Conservation (phyloP, 2,329 filamentous ascomycete genomes). For the Exutisphaerella laricina region DNA sequence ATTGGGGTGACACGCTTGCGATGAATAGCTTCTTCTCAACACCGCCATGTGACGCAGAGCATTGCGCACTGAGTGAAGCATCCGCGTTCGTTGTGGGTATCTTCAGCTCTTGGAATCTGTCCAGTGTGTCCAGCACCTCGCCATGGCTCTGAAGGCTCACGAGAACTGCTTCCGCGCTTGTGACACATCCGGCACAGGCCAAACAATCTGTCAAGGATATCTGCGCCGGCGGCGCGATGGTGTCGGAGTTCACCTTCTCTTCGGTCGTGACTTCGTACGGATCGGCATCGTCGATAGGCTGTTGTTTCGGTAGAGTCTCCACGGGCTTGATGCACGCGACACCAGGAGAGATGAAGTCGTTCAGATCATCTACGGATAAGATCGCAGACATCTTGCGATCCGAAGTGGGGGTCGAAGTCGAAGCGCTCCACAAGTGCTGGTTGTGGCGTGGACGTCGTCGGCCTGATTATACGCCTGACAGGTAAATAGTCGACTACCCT, state of each 20-base stretch:
- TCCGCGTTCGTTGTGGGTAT: conserved; percentile 11
- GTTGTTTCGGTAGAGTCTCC: conserved; percentile 72
- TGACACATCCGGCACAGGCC: conserved; percentile 95
- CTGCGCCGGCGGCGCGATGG: conserved; percentile 65
- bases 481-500: background rate
- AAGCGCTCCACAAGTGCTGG: too few species aligned
- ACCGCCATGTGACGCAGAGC: too few species aligned
- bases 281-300: conserved; percentile 41
- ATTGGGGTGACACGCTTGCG: conserved; percentile 88
- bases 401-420: background rate
- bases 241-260: conserved; percentile 56
- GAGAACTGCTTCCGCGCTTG: conserved; percentile 93
- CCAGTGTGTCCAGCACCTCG: conserved; percentile 79
- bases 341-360: conserved; percentile 97
- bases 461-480: background rate
- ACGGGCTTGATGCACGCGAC: conserved; percentile 98
- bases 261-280: conserved; percentile 88
- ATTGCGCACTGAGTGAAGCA: conserved; percentile 8
- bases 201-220: conserved; percentile 97
- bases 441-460: background rate
- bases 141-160: conserved; percentile 90
- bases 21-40: conserved; percentile 71
- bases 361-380: conserved; percentile 90
- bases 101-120: conserved; percentile 45
- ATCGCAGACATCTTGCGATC: conserved; percentile 76